Conservation (phyloP, 176 grass and related monocot genomes). For the Oryza glaberrima region DNA sequence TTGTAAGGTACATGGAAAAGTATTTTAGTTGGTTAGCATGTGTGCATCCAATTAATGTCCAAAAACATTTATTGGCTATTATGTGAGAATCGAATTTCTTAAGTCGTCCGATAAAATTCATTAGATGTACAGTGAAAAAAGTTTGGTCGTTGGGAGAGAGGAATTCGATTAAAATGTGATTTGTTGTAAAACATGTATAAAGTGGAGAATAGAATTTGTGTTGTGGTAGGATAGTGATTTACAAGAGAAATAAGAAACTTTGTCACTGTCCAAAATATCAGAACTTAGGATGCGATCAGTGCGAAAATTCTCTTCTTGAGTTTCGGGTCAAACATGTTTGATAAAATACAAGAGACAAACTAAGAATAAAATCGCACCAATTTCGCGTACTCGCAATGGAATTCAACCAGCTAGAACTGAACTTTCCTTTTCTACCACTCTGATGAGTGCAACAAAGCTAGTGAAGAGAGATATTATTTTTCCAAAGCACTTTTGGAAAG, state of each 20-base stretch:
- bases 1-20: neutral
- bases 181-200: neutral
- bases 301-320: neutral
- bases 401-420: neutral
- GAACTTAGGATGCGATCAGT: too few relatives aligned
- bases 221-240: neutral
- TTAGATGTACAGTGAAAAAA: neutral
- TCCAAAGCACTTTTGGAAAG: constrained; percentile 33
- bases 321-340: neutral
- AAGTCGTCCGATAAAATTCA: neutral
- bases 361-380: neutral
- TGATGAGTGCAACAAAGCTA: neutral
- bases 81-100: neutral
- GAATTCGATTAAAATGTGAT: neutral
- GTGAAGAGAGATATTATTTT: neutral
- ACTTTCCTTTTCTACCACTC: neutral
- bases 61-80: neutral
- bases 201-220: neutral
- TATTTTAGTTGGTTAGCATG: neutral
- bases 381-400: neutral
- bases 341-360: neutral
- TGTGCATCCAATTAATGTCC: neutral
- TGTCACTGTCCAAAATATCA: neutral
- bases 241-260: neutral
- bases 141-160: neutral